These are phyloP conservation scores for Pilatotrama ljubarskyi DNA, from an alignment of 768 basidiomycete species.

Conservation along the genomic window DNA sequence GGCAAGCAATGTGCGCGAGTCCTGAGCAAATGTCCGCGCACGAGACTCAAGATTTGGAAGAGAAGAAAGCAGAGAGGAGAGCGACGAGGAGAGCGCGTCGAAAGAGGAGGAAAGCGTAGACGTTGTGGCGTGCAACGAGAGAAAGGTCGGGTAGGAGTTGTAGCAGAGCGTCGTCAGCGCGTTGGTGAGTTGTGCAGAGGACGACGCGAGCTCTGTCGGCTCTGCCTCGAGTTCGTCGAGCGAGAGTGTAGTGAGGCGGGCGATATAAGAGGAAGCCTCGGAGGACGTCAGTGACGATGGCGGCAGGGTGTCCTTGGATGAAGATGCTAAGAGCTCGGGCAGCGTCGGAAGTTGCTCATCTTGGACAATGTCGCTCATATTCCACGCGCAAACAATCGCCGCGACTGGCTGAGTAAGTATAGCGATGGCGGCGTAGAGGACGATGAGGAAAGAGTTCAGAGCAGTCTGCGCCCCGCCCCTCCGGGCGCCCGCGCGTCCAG, in stretches of 20 bases:
- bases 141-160: constrained; percentile 88
- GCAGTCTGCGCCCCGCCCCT: no score
- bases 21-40: constrained; percentile 68
- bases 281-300: constrained; percentile 21
- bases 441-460: no score
- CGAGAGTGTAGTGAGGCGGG: constrained; percentile 62
- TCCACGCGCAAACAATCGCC: no score
- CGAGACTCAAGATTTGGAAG: constrained; percentile 78
- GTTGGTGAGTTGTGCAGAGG: constrained; percentile 83
- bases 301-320: constrained; percentile 21
- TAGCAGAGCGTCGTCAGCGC: constrained; percentile 89
- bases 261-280: constrained; percentile 51
- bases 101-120: constrained; percentile 73
- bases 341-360: constrained; percentile 20
- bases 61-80: constrained; percentile 65
- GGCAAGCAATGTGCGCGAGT: constrained; percentile 71
- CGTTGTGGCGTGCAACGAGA: constrained; percentile 82
- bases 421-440: no score
- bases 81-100: constrained; percentile 70
- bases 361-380: neutral
- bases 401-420: no score
- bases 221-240: constrained; percentile 70
- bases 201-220: constrained; percentile 76
- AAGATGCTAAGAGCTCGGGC: constrained; percentile 23
- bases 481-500: no score